Conservation (phyloP, 768 basidiomycete genomes). For the Suillus decipiens region DNA sequence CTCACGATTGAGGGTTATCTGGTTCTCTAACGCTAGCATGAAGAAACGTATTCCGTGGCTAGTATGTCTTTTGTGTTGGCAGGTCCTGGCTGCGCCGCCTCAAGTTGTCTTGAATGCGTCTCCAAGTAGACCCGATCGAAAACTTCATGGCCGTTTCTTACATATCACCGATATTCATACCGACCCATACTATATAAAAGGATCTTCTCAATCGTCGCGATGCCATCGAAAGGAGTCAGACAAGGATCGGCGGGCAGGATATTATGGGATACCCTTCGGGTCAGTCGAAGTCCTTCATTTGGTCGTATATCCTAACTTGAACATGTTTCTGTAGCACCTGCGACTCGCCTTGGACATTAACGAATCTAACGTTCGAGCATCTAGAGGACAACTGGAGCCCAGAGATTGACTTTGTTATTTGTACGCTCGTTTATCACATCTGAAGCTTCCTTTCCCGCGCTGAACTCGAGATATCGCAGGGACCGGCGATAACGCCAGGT, state of each 20-base stretch:
- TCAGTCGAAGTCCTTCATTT: constrained; percentile 35
- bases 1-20: background rate
- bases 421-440: constrained; percentile 42
- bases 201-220: constrained; percentile 55
- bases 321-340: constrained; percentile 47
- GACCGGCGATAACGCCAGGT: constrained; percentile 81
- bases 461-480: constrained; percentile 38
- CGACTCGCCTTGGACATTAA: constrained; percentile 78
- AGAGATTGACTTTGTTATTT: constrained; percentile 90
- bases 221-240: constrained; percentile 67
- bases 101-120: constrained; percentile 41
- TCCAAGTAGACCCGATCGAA: constrained; percentile 28
- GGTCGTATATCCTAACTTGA: background rate
- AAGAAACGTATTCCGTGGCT: constrained; percentile 5
- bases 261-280: constrained; percentile 71
- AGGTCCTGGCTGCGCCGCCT: constrained; percentile 36
- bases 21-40: constrained; percentile 1
- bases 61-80: constrained; percentile 11
- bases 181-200: constrained; percentile 61
- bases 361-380: constrained; percentile 81
- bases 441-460: constrained; percentile 5
- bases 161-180: constrained; percentile 88
- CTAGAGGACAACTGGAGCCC: constrained; percentile 77
- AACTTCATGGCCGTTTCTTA: constrained; percentile 71
- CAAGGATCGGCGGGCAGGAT: constrained; percentile 55